These are phyloP conservation scores for Cyclanthera cordifolia DNA, from an alignment of 306 rosid genomes.

Conservation along the genomic window DNA sequence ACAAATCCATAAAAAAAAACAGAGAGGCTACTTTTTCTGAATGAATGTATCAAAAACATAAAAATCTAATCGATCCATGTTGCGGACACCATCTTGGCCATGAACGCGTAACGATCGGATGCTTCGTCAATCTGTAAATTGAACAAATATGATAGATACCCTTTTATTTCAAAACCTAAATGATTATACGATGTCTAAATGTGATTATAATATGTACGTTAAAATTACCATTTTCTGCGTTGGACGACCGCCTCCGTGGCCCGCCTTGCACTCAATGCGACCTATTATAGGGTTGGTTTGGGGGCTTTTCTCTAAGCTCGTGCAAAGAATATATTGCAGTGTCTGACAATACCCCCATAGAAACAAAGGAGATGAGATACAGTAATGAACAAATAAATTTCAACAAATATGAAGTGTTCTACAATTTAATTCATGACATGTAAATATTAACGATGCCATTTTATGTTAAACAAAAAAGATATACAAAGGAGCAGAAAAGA, in stretches of 20 bases:
- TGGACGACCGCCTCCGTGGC: constrained; percentile 79
- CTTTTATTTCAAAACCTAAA: neutral
- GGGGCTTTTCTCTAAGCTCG: constrained; percentile 65
- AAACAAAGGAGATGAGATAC: neutral
- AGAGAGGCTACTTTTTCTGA: too few species aligned
- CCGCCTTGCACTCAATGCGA: constrained; percentile 92
- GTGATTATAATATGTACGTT: too few species aligned
- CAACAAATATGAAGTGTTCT: neutral
- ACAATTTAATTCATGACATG: neutral
- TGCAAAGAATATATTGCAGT: constrained; percentile 53
- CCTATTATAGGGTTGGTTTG: constrained; percentile 81
- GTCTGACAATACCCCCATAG: constrained; percentile 29
- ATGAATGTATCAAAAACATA: neutral
- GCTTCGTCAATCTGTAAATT: constrained; percentile 36
- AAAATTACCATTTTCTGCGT: constrained; percentile 55
- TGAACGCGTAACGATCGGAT: constrained; percentile 23
- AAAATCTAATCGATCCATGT: constrained; percentile 27
- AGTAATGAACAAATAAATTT: neutral
- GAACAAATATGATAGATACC: neutral
- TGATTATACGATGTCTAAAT: too few species aligned
- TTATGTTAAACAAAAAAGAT: neutral
- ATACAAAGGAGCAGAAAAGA: neutral
- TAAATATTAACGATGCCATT: neutral
- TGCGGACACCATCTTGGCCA: constrained; percentile 43
- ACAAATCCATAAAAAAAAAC: too few species aligned